Evolutionary conservation across 2,329 filamentous ascomycete genomes (phyloP), one percentile per base, ranked within the genome.

Genomic region (Colletotrichum theobromicola): DNA sequence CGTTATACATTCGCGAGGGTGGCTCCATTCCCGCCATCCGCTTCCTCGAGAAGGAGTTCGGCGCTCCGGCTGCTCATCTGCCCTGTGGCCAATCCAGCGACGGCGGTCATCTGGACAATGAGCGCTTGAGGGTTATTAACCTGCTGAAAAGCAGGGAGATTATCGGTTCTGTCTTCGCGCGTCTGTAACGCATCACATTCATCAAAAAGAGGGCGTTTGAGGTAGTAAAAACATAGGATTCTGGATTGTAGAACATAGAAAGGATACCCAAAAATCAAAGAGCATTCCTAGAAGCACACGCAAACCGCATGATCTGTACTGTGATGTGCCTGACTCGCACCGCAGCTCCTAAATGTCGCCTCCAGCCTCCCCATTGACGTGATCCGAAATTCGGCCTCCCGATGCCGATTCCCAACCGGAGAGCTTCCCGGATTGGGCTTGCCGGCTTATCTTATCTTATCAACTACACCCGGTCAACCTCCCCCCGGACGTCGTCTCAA

Each of bases 81-180:
- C 97, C 97, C 0, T 98, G 96, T 80, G 97, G 97, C 0, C 96
- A 98, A 84, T 95, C 96, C 15, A 98, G 95, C 79, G 97, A 99
- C 81, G 93, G 93, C 66, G 97, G 96, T 21, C 97, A 99, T 89
- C 85, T 99, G 84, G 95, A 98, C 80, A 98, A 99, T 80, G 97
- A 99, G 88, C 87, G 97, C n/a, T 87, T 99, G 83, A 89, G 97
- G 67, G 87, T 99, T 70, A 86, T 94, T 78, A 99, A 99, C 84
- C 82, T 99, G 79, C 91, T 95, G 75, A 98, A 98, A 85, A 97
- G 95, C 77, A 91, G 96, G 77, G 95, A 97, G 83, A 98, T 99
- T 75, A 97, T 99, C 79, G 93, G 92, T 76, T 91, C 91, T 81
- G 95, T 98, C 7, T 99, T 99, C 85, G 87, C 88, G 77, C 91